These are phyloP conservation scores for Ophiostoma pallidulum DNA, from an alignment of 2,329 filamentous ascomycete species.

Conservation along the genomic window DNA sequence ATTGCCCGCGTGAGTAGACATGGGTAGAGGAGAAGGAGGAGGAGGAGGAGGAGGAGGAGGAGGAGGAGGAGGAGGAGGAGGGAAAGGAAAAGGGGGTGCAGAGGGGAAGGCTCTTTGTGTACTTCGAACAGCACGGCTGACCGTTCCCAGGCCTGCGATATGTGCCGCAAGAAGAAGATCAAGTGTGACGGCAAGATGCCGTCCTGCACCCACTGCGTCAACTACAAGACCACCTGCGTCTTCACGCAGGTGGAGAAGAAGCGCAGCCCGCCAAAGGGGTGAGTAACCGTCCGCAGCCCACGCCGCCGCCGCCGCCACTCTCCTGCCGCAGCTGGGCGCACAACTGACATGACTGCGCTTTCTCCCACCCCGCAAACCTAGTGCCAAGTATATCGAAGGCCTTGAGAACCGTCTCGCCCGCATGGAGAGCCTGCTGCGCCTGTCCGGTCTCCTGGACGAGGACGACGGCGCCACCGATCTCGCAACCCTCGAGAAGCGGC, in stretches of 20 bases:
- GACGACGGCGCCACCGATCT: constrained; percentile 84
- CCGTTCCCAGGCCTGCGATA: constrained; percentile 71
- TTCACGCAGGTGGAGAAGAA: constrained; percentile 99
- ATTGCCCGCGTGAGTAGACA: constrained; percentile 65
- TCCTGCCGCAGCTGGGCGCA: no score
- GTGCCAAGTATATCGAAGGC: constrained; percentile 95
- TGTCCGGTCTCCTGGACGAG: constrained; percentile 78
- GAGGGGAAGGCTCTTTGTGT: no score
- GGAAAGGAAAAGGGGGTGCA: no score
- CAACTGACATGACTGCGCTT: no score
- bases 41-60: no score
- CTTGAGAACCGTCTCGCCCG: constrained; percentile 89
- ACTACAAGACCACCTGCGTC: constrained; percentile 95
- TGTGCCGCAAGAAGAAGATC: constrained; percentile 95
- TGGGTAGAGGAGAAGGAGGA: no score
- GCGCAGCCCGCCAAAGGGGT: constrained; percentile 93
- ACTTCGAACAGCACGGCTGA: no score
- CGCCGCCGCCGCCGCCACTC: no score
- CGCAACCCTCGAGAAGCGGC: constrained; percentile 73
- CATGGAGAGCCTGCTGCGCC: constrained; percentile 83
- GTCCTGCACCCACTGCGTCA: constrained; percentile 88
- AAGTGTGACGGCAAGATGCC: constrained; percentile 97
- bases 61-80: no score
- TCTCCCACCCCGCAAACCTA: no score
- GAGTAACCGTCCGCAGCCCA: no score